A percentile compares a stretch with the other conserved stretches of the same genome.
Conservation (phyloP, 257 asterid species). For the Fraxinus excelsior region DNA sequence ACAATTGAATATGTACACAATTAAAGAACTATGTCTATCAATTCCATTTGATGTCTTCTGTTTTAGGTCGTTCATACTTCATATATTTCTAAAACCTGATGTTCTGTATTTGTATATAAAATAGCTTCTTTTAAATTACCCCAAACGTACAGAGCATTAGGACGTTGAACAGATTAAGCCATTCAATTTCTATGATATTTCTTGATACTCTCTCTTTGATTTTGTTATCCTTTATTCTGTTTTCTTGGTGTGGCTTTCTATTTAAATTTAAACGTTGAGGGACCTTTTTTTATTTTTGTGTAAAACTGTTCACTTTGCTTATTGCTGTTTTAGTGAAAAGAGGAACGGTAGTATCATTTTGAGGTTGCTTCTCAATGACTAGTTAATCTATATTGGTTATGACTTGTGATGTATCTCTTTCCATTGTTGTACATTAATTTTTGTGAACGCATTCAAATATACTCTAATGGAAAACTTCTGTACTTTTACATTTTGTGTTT, state of each 20-base stretch:
- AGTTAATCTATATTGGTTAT: background rate
- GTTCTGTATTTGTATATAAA: background rate
- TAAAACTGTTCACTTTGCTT: background rate
- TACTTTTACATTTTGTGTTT: background rate
- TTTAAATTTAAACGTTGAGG: background rate
- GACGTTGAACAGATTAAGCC: slow-evolving; percentile 11
- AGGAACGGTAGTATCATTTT: background rate
- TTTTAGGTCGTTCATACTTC: slow-evolving; percentile 12
- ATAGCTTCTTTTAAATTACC: slow-evolving; percentile 10
- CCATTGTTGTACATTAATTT: background rate
- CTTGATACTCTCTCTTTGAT: background rate
- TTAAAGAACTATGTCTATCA: background rate
- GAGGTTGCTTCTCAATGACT: background rate
- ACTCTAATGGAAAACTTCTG: background rate
- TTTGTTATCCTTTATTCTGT: background rate
- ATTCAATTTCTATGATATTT: background rate
- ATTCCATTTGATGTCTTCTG: background rate
- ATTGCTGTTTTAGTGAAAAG: slow-evolving; percentile 7
- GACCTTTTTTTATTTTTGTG: background rate
- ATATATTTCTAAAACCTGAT: slow-evolving; percentile 9
- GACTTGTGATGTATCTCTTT: background rate
- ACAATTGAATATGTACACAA: too few relatives aligned
- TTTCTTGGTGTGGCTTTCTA: background rate
- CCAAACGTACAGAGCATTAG: background rate
- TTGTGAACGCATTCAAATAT: background rate